Conservation (phyloP, 164 flowering plant genomes). For the Vitis amurensis region DNA sequence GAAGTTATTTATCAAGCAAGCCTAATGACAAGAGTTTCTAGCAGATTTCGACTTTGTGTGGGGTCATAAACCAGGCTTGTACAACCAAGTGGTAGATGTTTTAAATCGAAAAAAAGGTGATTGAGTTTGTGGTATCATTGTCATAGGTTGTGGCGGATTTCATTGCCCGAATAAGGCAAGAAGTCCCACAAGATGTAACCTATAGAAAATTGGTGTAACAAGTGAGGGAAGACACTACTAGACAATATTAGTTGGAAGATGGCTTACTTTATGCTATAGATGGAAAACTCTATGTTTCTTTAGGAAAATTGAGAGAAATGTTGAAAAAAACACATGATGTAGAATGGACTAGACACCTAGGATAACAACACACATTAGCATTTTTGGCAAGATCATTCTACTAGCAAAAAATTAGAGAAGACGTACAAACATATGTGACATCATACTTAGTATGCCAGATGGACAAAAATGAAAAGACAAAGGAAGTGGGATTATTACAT, state of each 20-base stretch:
- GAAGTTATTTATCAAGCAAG: constrained; percentile 11
- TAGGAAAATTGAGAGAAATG: neutral
- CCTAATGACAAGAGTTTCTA: constrained; percentile 8
- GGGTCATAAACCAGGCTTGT: neutral
- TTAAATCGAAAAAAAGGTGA: neutral
- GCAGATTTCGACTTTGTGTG: constrained; percentile 2
- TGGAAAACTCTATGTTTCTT: neutral
- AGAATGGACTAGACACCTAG: neutral
- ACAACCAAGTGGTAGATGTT: constrained; percentile 2
- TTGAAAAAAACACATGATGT: neutral
- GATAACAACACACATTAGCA: neutral
- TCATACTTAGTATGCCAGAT: neutral
- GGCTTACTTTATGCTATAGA: neutral
- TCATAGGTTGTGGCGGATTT: neutral
- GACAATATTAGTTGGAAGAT: neutral
- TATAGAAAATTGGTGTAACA: neutral
- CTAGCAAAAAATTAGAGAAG: neutral
- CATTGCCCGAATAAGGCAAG: neutral
- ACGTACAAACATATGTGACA: neutral
- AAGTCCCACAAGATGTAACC: neutral
- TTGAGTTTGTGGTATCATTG: neutral
- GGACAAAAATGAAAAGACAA: neutral
- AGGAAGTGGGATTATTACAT: neutral
- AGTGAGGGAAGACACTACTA: neutral
- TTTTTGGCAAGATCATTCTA: neutral